Conservation (phyloP, 371 early-diverging fungal species). For the Rhizopus sp. region DNA sequence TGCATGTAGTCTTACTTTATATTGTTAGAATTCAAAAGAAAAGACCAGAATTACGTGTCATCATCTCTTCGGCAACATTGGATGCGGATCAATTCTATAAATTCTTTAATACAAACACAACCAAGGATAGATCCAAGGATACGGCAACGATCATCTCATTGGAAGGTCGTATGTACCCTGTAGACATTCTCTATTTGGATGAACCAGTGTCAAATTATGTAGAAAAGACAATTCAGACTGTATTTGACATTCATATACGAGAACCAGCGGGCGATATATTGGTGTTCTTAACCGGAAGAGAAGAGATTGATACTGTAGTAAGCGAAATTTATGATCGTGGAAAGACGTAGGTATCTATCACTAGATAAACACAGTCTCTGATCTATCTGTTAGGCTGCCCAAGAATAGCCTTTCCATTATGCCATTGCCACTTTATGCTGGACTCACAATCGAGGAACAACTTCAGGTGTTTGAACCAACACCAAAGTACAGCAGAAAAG, state of each 20-base stretch:
- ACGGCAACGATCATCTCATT: conserved; percentile 66
- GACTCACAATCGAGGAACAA: conserved; percentile 71
- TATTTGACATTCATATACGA: conserved; percentile 66
- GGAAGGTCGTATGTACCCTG: conserved; percentile 74
- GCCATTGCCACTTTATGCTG: conserved; percentile 77
- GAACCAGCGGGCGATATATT: conserved; percentile 79
- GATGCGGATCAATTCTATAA: conserved; percentile 67
- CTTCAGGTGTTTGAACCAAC: conserved; percentile 68
- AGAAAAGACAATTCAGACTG: conserved; percentile 60
- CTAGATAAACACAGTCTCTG: neutral
- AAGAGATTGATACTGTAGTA: conserved; percentile 78
- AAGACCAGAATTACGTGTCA: conserved; percentile 61
- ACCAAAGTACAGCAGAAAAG: conserved; percentile 68
- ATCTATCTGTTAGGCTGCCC: conserved; percentile 29
- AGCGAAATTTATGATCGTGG: conserved; percentile 54
- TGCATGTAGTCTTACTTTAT: neutral
- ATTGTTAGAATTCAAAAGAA: conserved; percentile 57
- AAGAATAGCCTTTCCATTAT: conserved; percentile 50
- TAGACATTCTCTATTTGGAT: conserved; percentile 67
- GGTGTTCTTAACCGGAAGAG: conserved; percentile 83
- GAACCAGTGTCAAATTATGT: conserved; percentile 66
- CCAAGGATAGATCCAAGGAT: conserved; percentile 44
- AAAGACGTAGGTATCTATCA: conserved; percentile 40
- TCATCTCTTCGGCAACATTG: conserved; percentile 83
- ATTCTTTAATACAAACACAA: conserved; percentile 59